These are phyloP conservation scores for Neonectria magnoliae DNA, from an alignment of 2,329 filamentous ascomycete species.

Conservation along the genomic window DNA sequence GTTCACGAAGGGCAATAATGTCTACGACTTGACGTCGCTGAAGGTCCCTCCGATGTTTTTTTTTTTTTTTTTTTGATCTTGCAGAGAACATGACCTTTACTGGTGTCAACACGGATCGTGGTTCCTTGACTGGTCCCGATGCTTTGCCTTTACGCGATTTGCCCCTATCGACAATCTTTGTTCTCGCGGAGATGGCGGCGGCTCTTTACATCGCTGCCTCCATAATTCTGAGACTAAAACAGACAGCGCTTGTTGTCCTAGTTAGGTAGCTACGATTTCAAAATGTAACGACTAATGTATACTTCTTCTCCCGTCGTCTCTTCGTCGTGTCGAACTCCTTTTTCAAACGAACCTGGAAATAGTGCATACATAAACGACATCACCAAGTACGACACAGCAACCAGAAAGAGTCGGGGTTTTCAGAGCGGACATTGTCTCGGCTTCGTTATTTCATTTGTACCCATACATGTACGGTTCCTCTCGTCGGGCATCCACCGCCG, in stretches of 20 bases:
- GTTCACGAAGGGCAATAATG: not conserved
- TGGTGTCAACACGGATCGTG: not conserved
- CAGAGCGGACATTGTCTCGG: not conserved
- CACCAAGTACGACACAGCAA: no score
- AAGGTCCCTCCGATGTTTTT: not conserved
- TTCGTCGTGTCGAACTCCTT: no score
- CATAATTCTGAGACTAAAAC: not conserved
- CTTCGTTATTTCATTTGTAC: slow-evolving; percentile 24
- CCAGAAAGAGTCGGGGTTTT: no score
- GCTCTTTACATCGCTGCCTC: no score
- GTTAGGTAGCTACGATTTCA: not conserved
- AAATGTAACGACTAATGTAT: not conserved
- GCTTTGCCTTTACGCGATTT: not conserved
- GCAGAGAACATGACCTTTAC: not conserved
- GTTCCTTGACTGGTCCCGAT: not conserved
- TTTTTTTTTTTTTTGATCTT: no score
- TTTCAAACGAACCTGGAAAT: no score
- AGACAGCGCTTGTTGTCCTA: not conserved
- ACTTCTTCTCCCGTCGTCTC: not conserved
- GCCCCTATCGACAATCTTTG: no score
- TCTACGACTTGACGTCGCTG: not conserved
- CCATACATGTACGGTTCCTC: slow-evolving; percentile 11
- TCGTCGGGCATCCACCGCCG: not conserved
- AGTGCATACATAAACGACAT: not conserved
- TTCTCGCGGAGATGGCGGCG: no score